Evolutionary conservation across 1,284 basidiomycete species (phyloP).

Genomic region (Golubevia sp.): DNA sequence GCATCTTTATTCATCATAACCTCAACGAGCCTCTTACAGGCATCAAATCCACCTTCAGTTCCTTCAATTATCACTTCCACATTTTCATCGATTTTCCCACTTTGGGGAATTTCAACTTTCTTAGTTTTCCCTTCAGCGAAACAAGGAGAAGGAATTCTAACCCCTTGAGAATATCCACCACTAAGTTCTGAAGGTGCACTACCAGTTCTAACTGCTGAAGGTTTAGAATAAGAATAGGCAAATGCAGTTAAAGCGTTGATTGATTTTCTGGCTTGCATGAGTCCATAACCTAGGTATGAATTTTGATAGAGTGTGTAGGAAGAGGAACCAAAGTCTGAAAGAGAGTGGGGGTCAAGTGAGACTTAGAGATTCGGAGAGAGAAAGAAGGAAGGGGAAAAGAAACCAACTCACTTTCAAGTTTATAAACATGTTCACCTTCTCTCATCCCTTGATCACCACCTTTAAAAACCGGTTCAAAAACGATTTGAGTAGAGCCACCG

Average conservation of each 20-base stretch:
- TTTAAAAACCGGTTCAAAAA: conserved; percentile 76
- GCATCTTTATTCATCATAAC: conserved; percentile 95
- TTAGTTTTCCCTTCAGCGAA: conserved; percentile 62
- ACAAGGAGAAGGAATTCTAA: conserved; percentile 3
- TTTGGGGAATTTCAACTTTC: conserved; percentile 75
- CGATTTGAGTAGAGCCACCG: conserved; percentile 96
- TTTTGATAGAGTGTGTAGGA: conserved; percentile 57
- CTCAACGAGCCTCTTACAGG: conserved; percentile 82
- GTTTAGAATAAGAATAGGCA: conserved; percentile 68
- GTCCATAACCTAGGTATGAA: conserved; percentile 79
- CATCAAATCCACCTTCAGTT: conserved; percentile 75
- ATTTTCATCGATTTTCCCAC: conserved; percentile 67
- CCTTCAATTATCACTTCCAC: conserved; percentile 45
- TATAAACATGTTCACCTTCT: no score
- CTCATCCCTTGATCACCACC: no score
- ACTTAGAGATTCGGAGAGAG: background rate
- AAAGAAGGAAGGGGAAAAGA: background rate
- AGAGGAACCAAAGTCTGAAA: conserved; percentile 37
- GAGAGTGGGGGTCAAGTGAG: background rate
- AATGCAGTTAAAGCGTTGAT: conserved; percentile 90
- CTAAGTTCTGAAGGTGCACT: background rate
- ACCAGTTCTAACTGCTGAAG: conserved; percentile 34
- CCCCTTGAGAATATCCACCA: no score
- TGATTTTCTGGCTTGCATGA: conserved; percentile 84
- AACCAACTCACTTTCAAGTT: conserved; percentile 13